Evolutionary conservation across 176 grass and related monocot genomes (phyloP), one percentile per base, ranked within the genome.

Genomic region (Dendrocalamus sinicus): DNA sequence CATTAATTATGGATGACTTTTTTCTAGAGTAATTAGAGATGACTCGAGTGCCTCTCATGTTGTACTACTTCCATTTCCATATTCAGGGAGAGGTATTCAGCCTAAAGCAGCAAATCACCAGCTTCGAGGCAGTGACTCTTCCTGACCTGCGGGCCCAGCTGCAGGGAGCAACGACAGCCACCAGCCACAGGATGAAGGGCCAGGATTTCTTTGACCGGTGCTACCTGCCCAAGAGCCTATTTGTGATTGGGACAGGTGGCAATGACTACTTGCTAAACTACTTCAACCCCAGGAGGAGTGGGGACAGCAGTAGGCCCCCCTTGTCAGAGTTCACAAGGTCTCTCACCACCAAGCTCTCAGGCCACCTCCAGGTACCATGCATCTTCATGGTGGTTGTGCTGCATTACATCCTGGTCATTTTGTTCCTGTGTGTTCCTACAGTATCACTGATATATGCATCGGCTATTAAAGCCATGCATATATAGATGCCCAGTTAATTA

Each of bases 241-340:
- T 94, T 63, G 47, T 91, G 24, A 58, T 94, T 60, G 92, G 89
- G 24, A 79, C 89, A 8, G 92, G 92, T 1, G 89, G 92, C 65
- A 94, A 91, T 16, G 92, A 94, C 58, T 94, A 89, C 67, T 54
- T 91, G 48, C 84, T 94, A 67, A 87, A 94, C 69, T 94, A 91
- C 84, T 94, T 91, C 84, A 32, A 58, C 41, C 41, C 78, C 23
- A 55, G 51, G 17, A 53, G 47, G 2, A 78, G 58, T 47, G 53
- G 54, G 41, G 76, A 72, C 17, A 6, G 15, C 4, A 7, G 16
- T 6, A 45, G 32, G 61, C 51, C 83, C 1, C 10, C 2, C 1
- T 11, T 91, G 68, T 69, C 80, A 9, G 79, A 82, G 20, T 94
- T 91, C 87, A 94, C 92, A 16, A 8, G 75, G 2, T 74, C 57